Percentiles rank a stretch among this genome's conserved stretches.
These are phyloP conservation scores for Neurospora sp. DNA, from an alignment of 495 filamentous ascomycete species.

Conservation along the genomic window DNA sequence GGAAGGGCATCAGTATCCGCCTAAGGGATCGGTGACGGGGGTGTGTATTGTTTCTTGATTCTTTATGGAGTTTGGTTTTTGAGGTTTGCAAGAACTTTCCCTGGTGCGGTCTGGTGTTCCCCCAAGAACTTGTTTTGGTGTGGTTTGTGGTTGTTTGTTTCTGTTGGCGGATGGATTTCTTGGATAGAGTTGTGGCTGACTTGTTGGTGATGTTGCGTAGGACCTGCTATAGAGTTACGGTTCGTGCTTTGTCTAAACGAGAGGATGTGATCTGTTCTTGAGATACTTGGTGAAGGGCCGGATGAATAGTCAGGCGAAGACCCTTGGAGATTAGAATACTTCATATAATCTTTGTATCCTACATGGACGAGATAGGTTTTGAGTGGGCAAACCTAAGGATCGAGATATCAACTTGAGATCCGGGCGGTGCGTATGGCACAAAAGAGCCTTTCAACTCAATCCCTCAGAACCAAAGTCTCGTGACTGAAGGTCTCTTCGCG, in stretches of 20 bases:
- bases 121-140: not conserved
- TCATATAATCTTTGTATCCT: not conserved
- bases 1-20: conserved; percentile 53
- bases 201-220: not conserved
- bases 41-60: conserved; percentile 1
- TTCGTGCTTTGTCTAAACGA: too few relatives aligned
- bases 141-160: not conserved
- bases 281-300: not conserved
- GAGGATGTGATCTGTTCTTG: not conserved
- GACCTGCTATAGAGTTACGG: not conserved
- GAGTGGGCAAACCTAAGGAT: not conserved
- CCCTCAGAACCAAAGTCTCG: not conserved
- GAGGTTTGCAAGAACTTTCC: not conserved
- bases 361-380: not conserved
- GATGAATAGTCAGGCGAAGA: not conserved
- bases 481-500: not conserved
- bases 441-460: not conserved
- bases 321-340: not conserved
- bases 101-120: not conserved
- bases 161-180: not conserved
- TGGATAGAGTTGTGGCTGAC: too few relatives aligned
- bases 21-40: conserved; percentile 24
- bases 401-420: not conserved
- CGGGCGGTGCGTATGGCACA: not conserved
- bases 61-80: not conserved